phyloP scores from a whole-genome alignment of 768 basidiomycete species.

The Kockovaella imperatae region DNA sequence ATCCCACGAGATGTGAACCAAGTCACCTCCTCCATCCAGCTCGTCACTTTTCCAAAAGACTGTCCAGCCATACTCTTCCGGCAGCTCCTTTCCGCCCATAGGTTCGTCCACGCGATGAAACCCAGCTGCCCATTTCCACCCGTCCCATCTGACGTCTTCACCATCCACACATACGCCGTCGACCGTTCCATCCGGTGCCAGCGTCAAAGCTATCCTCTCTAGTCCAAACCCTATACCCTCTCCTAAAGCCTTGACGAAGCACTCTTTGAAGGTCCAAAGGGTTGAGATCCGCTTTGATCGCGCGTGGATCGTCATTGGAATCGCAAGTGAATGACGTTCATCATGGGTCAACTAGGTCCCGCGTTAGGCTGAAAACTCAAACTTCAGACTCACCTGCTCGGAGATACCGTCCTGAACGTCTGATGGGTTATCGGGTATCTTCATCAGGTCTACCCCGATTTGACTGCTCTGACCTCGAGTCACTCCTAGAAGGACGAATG shows the following conservation, averaged over 20 bases:
- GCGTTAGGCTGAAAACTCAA: neutral
- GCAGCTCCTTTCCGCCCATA: conserved; percentile 4
- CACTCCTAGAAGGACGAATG: conserved; percentile 18
- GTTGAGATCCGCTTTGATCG: conserved; percentile 12
- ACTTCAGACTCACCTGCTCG: conserved; percentile 14
- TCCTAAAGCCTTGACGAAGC: conserved; percentile 32
- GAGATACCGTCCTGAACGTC: conserved; percentile 19
- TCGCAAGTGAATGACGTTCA: conserved; percentile 11
- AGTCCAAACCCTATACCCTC: conserved; percentile 30
- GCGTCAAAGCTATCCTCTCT: conserved; percentile 21
- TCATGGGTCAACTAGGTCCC: conserved; percentile 2
- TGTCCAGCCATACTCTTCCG: conserved; percentile 11
- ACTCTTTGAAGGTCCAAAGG: conserved; percentile 33
- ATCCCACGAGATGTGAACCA: conserved; percentile 8
- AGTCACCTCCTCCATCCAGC: neutral
- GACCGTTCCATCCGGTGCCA: conserved; percentile 1
- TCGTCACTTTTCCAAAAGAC: conserved; percentile 18
- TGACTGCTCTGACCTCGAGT: conserved; percentile 1
- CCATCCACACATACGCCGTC: conserved; percentile 11
- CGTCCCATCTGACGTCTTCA: conserved; percentile 9
- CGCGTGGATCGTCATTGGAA: conserved; percentile 4
- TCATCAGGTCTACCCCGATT: conserved; percentile 31
- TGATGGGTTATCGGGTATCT: conserved; percentile 9
- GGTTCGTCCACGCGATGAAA: conserved; percentile 6
- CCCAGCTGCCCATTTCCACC: conserved; percentile 10